Evolutionary conservation across 257 asterid species (phyloP), one percentile per base, ranked within the genome.

Genomic region (Solanum rostratum): DNA sequence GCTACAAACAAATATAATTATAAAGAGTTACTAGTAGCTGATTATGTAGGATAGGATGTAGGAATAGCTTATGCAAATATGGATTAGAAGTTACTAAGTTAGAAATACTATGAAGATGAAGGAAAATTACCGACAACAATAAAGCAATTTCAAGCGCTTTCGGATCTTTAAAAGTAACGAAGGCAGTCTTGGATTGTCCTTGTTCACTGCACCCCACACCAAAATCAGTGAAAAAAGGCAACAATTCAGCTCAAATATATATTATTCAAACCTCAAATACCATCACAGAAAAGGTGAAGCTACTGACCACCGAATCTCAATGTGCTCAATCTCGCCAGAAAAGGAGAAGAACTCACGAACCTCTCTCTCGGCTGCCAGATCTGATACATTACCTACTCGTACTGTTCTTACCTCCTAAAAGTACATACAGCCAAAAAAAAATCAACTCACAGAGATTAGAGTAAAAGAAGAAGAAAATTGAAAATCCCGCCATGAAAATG

Each of bases 101-200:
- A 8, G 45, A 30, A 65, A 10, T 33, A 18, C 3, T 68, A 2
- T 8, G 49, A 1, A 33, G 37, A 16, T 29, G 14, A 30, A 84
- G 41, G 69, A 60, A 41, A 18, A 78, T 85, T 92, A 96, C 99
- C 88, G 99, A 95, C 89, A 96, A 88, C 55, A 95, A 81, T 88
- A 94, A 87, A 84, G 99, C 99, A 84, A 96, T 96, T 91, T 95
- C 99, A 60, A 96, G 97, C 39, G 98, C 98, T 87, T 85, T 90
- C 5, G 98, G 92, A 88, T 96, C 98, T 88, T 91, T 96, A 87
- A 96, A 96, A 65, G 98, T 96, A 80, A 96, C 98, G 84, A 86
- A 95, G 6, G 98, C 99, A 20, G 92, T 91, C 87, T 90, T 93
- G 49, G 91, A 80, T 87, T 87, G 93, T 74, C 91, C 92, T 84